A percentile compares a stretch with the other conserved stretches of the same genome.
Evolutionary conservation across 208 protist species (phyloP).

Genomic region (Vickermania ingenoplastis): DNA sequence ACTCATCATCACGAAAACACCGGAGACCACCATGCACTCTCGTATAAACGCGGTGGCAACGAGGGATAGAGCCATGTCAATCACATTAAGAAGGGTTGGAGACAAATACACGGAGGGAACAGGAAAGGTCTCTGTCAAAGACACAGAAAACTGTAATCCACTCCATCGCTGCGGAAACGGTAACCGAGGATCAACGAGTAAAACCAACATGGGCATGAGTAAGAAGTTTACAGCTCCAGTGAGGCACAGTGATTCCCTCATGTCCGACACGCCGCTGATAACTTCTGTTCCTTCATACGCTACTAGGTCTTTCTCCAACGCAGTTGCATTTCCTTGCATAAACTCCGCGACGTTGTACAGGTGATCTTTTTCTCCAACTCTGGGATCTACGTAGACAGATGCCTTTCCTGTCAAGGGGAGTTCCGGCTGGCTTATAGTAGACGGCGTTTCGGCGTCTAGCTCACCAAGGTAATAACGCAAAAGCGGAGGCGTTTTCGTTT

Average conservation of each 20-base stretch:
- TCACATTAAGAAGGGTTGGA: slow-evolving; percentile 12
- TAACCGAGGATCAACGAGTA: neutral
- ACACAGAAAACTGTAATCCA: neutral
- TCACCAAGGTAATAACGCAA: neutral
- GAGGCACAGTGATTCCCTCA: neutral
- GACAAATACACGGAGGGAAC: neutral
- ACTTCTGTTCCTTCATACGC: slow-evolving; percentile 59
- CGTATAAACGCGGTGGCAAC: slow-evolving; percentile 43
- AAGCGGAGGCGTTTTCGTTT: neutral
- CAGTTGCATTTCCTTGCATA: slow-evolving; percentile 20
- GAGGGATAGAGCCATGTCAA: slow-evolving; percentile 52
- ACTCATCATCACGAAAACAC: slow-evolving; percentile 58
- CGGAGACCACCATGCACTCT: slow-evolving; percentile 43
- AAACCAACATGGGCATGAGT: neutral
- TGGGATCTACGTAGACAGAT: slow-evolving; percentile 65
- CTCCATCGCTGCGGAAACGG: neutral
- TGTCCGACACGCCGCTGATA: slow-evolving; percentile 15
- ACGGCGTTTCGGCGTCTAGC: neutral
- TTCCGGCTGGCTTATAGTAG: slow-evolving; percentile 6
- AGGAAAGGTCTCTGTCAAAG: neutral
- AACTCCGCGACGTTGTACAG: slow-evolving; percentile 76
- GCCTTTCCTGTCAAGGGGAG: slow-evolving; percentile 30
- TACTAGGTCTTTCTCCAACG: slow-evolving; percentile 37
- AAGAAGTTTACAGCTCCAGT: neutral
- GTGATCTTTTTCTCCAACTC: slow-evolving; percentile 56